Evolutionary conservation across 495 filamentous ascomycete species (phyloP).

Genomic region (Tuber indicum): DNA sequence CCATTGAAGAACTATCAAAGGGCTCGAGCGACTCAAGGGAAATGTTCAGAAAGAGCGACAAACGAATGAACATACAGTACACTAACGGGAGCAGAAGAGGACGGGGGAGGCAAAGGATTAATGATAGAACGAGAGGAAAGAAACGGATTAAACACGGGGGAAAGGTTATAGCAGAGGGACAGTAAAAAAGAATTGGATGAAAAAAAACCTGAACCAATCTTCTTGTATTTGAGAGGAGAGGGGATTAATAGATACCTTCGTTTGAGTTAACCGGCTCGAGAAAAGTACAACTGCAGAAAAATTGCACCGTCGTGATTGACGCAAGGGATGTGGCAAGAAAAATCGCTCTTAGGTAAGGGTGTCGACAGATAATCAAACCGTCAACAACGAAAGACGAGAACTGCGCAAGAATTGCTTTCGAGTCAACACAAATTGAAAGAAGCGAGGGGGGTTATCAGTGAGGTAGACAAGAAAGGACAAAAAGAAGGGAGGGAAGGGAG

Average conservation of each 20-base stretch:
- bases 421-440: conserved; percentile 28
- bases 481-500: conserved; percentile 19
- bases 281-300: conserved; percentile 31
- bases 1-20: neutral
- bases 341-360: conserved; percentile 41
- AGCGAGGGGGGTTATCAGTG: conserved; percentile 28
- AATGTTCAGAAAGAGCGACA: neutral
- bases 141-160: neutral
- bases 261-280: conserved; percentile 29
- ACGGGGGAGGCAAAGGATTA: neutral
- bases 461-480: conserved; percentile 7
- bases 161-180: neutral
- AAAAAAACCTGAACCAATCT: neutral
- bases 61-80: neutral
- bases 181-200: neutral
- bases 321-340: conserved; percentile 37
- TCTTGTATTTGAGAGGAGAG: neutral
- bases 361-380: conserved; percentile 42
- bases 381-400: conserved; percentile 29
- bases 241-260: conserved; percentile 26
- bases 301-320: conserved; percentile 30
- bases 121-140: neutral
- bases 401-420: conserved; percentile 26
- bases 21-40: neutral
- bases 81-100: neutral